phyloP scores from a whole-genome alignment of 768 basidiomycete species.

The Tylopilus felleus region DNA sequence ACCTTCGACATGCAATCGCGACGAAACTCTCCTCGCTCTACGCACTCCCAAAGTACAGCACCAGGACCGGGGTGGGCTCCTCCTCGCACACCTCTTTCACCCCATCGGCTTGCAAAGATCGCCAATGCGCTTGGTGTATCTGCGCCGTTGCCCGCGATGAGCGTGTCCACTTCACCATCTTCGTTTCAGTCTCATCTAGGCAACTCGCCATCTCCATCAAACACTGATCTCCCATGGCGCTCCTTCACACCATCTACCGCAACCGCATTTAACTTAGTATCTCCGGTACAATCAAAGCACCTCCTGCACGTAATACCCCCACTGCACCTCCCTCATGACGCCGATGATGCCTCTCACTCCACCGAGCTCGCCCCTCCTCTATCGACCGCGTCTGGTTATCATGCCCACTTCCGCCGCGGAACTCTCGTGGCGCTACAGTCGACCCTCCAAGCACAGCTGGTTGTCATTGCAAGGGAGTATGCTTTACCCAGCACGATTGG shows the following conservation, averaged over 20 bases:
- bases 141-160: conserved; percentile 61
- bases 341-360: conserved; percentile 35
- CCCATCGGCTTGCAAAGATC: conserved; percentile 74
- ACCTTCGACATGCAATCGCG: conserved; percentile 14
- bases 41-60: conserved; percentile 9
- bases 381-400: conserved; percentile 66
- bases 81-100: conserved; percentile 69
- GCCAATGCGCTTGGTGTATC: conserved; percentile 85
- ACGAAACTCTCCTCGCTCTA: conserved; percentile 10
- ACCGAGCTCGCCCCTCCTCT: conserved; percentile 52
- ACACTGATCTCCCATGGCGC: conserved; percentile 39
- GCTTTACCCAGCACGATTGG: conserved; percentile 85
- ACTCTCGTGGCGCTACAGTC: conserved; percentile 84
- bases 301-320: conserved; percentile 86
- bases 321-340: conserved; percentile 62
- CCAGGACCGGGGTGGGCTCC: conserved; percentile 45
- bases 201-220: conserved; percentile 17
- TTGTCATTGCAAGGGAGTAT: conserved; percentile 90
- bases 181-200: conserved; percentile 11
- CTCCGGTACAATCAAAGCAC: conserved; percentile 55
- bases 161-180: conserved; percentile 14
- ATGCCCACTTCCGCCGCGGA: conserved; percentile 76
- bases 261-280: conserved; percentile 37
- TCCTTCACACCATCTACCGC: conserved; percentile 48
- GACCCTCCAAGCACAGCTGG: conserved; percentile 76